Conservation (phyloP, 495 filamentous ascomycete species). For the Hypoxylon lenormandii region DNA sequence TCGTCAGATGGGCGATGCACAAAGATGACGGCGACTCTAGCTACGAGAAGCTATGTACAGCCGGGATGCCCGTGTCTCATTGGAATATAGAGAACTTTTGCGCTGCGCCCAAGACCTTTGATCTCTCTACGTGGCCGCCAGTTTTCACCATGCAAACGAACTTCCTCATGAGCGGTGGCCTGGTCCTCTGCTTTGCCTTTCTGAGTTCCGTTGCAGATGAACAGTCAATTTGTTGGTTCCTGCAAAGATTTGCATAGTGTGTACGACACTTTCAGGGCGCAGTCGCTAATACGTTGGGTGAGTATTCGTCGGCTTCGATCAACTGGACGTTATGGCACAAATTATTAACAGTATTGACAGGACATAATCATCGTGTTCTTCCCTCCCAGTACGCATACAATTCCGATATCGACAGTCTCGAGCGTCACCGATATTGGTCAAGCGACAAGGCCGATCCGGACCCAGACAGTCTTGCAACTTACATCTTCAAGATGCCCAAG, state of each 20-base stretch:
- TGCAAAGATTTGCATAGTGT: background rate
- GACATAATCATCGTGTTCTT: no score
- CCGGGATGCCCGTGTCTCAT: conserved; percentile 2
- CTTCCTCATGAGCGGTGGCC: background rate
- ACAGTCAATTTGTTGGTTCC: background rate
- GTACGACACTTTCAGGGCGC: background rate
- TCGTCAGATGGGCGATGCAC: background rate
- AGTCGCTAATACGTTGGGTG: background rate
- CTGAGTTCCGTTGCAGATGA: background rate
- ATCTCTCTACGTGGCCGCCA: background rate
- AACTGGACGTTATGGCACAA: no score
- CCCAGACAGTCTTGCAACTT: no score
- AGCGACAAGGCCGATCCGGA: no score
- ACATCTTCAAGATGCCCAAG: no score
- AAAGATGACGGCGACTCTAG: no score
- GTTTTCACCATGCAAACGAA: conserved; percentile 4
- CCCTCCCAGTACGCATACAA: no score
- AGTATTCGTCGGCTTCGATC: no score
- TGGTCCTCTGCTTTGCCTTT: conserved; percentile 4
- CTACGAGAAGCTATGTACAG: no score
- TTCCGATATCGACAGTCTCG: no score
- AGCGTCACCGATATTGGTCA: no score
- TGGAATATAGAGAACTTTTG: background rate
- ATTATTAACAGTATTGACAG: no score
- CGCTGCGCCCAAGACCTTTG: background rate